phyloP scores from a whole-genome alignment of 257 asterid genomes.

The Euphrasia confusa region DNA sequence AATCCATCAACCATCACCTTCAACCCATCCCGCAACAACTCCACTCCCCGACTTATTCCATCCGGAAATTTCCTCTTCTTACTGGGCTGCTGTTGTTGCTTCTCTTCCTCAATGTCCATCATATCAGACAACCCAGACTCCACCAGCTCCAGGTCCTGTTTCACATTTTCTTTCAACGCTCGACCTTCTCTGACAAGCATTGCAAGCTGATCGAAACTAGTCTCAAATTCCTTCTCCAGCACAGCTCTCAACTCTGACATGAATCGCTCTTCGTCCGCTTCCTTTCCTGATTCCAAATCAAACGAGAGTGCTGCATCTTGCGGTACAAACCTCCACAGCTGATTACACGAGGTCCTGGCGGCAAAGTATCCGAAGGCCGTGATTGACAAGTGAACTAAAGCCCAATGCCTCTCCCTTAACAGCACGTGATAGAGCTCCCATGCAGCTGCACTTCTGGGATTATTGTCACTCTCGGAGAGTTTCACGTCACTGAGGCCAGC shows the following conservation, averaged over 20 bases:
- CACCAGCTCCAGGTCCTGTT: conserved; percentile 21
- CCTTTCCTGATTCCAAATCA: conserved; percentile 64
- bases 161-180: conserved; percentile 37
- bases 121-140: conserved; percentile 28
- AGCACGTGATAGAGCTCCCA: conserved; percentile 82
- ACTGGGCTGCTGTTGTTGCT: conserved; percentile 31
- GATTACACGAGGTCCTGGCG: conserved; percentile 60
- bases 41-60: conserved; percentile 71
- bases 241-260: conserved; percentile 77
- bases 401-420: conserved; percentile 86
- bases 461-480: conserved; percentile 50
- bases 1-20: conserved; percentile 74
- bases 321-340: conserved; percentile 90
- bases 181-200: conserved; percentile 58
- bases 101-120: conserved; percentile 67
- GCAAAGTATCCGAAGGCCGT: conserved; percentile 84
- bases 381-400: conserved; percentile 68
- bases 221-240: conserved; percentile 71
- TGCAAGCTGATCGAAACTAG: conserved; percentile 33
- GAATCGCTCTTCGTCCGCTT: conserved; percentile 67
- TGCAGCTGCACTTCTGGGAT: conserved; percentile 51
- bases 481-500: conserved; percentile 73
- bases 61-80: conserved; percentile 84
- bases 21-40: conserved; percentile 71
- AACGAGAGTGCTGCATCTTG: conserved; percentile 84